Evolutionary conservation across 441 rosid species (phyloP).

Genomic region (Metrosideros polymorpha): DNA sequence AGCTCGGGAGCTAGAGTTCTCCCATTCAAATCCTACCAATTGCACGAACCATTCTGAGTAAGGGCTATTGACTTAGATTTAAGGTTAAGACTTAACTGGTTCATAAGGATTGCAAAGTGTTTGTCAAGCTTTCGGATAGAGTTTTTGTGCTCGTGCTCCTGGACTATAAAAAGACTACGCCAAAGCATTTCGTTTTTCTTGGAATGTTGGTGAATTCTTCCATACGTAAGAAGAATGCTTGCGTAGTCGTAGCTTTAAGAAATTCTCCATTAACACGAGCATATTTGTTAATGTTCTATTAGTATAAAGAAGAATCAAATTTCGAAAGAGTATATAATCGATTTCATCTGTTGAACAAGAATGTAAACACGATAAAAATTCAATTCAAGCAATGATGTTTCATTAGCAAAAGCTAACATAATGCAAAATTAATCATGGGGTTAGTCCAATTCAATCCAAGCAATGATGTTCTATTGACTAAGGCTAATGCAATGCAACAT

Average conservation of each 20-base stretch:
- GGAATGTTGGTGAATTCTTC: neutral
- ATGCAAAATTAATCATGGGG: neutral
- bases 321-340: neutral
- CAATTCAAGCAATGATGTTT: neutral
- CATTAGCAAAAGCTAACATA: neutral
- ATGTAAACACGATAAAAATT: neutral
- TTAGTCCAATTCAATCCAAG: neutral
- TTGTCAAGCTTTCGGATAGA: neutral
- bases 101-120: fast-evolving
- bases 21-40: neutral
- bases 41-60: fast-evolving
- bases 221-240: neutral
- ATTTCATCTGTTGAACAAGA: neutral
- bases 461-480: neutral
- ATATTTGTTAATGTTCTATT: neutral
- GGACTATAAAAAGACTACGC: neutral
- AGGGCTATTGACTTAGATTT: fast-evolving
- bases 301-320: neutral
- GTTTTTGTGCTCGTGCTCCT: fast-evolving
- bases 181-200: neutral
- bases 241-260: neutral
- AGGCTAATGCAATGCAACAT: neutral
- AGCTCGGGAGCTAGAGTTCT: neutral
- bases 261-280: neutral
- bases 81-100: neutral